phyloP scores from a whole-genome alignment of 805 yeast genomes.

The Barnettozyma californica region DNA sequence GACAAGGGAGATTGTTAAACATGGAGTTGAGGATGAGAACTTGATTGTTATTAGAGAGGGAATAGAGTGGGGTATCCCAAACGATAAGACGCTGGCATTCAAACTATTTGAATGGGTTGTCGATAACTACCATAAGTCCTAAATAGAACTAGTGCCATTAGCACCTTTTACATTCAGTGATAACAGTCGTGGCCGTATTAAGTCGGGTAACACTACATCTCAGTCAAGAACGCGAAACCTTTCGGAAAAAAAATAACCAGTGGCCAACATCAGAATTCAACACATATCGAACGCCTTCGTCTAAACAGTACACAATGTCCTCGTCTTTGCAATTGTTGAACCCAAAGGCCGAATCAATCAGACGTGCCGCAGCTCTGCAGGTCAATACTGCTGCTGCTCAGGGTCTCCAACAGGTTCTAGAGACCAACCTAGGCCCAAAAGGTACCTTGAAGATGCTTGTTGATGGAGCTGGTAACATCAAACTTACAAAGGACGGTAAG shows the following conservation, averaged over 20 bases:
- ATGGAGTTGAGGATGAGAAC: slow-evolving; percentile 22
- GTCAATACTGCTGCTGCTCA: slow-evolving; percentile 96
- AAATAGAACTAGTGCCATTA: neutral
- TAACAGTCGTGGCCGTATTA: neutral
- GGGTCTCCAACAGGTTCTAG: slow-evolving; percentile 88
- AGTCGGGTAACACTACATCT: neutral
- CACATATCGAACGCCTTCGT: neutral
- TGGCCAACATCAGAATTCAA: neutral
- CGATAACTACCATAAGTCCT: slow-evolving; percentile 7
- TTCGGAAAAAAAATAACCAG: neutral
- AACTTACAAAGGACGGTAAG: slow-evolving; percentile 95
- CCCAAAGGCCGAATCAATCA: slow-evolving; percentile 96
- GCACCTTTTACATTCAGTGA: too few relatives aligned
- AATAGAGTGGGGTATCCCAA: slow-evolving; percentile 19
- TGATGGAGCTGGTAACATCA: slow-evolving; percentile 93
- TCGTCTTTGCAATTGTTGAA: slow-evolving; percentile 80
- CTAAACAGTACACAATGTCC: slow-evolving; percentile 34
- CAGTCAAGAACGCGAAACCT: neutral
- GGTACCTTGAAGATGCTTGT: slow-evolving; percentile 96
- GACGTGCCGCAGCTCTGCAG: slow-evolving; percentile 91
- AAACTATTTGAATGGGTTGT: slow-evolving; percentile 22
- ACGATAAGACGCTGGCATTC: slow-evolving; percentile 24
- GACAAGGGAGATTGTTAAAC: slow-evolving; percentile 36
- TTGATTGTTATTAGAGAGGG: slow-evolving; percentile 13
- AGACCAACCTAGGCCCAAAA: slow-evolving; percentile 92